Evolutionary conservation across 352 stramenopile species (phyloP).

Genomic region (Phytophthora foliorum): DNA sequence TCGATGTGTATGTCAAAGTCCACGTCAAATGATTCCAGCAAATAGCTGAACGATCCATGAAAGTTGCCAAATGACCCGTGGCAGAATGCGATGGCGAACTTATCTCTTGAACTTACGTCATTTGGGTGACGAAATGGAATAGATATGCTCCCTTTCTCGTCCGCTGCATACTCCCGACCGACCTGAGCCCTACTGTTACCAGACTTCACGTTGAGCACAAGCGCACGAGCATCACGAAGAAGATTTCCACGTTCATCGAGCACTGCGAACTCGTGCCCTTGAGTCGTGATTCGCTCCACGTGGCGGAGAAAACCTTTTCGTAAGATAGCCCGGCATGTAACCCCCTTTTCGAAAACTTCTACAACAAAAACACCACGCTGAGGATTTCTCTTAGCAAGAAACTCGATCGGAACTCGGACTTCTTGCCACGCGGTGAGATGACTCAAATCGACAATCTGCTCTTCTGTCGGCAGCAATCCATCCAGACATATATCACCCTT

Average conservation of each 20-base stretch:
- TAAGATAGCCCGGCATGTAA: constrained; percentile 64
- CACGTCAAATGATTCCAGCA: constrained; percentile 43
- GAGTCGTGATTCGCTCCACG: constrained; percentile 50
- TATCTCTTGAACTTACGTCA: constrained; percentile 30
- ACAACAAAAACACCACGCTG: constrained; percentile 69
- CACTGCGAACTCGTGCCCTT: constrained; percentile 61
- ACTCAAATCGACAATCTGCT: constrained; percentile 58
- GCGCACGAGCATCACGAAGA: constrained; percentile 40
- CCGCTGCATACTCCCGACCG: constrained; percentile 39
- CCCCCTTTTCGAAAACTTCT: constrained; percentile 66
- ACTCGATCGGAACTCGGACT: constrained; percentile 44
- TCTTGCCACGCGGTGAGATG: constrained; percentile 59
- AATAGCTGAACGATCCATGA: constrained; percentile 50
- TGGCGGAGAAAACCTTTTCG: constrained; percentile 66
- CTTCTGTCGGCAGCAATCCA: constrained; percentile 65
- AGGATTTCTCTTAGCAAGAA: constrained; percentile 19
- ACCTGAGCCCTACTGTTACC: constrained; percentile 46
- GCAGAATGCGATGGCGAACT: constrained; percentile 56
- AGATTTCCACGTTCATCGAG: constrained; percentile 57
- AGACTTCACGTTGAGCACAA: constrained; percentile 55
- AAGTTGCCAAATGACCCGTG: constrained; percentile 55
- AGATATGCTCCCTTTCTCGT: constrained; percentile 42
- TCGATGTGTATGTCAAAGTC: constrained; percentile 61
- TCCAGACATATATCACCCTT: constrained; percentile 64
- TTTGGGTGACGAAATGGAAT: constrained; percentile 58